Evolutionary conservation across 2,329 filamentous ascomycete species (phyloP).

Genomic region (Kalmusia sp.): DNA sequence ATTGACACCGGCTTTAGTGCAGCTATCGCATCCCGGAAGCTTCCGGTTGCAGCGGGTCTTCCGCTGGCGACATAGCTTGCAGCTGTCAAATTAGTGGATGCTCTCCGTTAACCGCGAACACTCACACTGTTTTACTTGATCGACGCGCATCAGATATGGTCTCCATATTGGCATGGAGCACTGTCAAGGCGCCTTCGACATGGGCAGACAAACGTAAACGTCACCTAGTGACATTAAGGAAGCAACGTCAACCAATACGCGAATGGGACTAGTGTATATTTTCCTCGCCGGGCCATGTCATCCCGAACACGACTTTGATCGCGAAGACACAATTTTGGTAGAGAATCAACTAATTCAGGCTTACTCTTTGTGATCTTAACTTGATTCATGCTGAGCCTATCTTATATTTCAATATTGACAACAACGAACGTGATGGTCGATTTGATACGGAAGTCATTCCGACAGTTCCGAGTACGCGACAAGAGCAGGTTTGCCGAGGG

Average conservation of each 20-base stretch:
- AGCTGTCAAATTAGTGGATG: constrained; percentile 20
- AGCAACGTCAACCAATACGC: background rate
- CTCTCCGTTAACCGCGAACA: background rate
- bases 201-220: constrained; percentile 13
- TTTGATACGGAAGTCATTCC: too few species aligned
- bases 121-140: constrained; percentile 29
- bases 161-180: constrained; percentile 12
- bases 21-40: constrained; percentile 30
- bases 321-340: too few species aligned
- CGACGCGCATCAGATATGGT: constrained; percentile 6
- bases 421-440: too few species aligned
- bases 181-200: constrained; percentile 5
- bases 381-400: too few species aligned
- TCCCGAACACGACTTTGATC: too few species aligned
- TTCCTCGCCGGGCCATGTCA: constrained; percentile 7
- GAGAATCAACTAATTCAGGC: too few species aligned
- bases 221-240: background rate
- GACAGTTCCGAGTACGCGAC: too few species aligned
- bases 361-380: too few species aligned
- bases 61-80: constrained; percentile 32
- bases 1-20: constrained; percentile 21
- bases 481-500: background rate
- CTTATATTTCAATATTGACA: too few species aligned
- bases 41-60: constrained; percentile 33
- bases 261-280: background rate